Percentiles rank a stretch among this genome's conserved stretches.
Evolutionary conservation across 257 asterid genomes (phyloP).

Genomic region (Ehretia macrophylla): DNA sequence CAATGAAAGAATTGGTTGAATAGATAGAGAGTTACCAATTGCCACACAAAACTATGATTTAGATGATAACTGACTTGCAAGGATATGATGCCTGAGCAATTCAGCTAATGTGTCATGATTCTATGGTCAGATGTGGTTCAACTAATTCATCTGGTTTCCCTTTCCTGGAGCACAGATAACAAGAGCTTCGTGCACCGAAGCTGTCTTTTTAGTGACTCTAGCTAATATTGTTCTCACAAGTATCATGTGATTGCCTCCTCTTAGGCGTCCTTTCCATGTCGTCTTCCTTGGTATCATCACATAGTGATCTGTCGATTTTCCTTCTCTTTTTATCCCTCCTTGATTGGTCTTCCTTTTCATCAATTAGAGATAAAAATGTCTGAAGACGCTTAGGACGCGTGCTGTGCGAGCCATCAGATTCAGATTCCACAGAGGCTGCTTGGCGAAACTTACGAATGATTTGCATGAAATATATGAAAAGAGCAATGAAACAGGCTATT

Average conservation of each 20-base stretch:
- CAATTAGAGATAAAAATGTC: constrained; percentile 56
- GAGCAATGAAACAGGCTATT: constrained; percentile 67
- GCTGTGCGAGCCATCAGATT: constrained; percentile 25
- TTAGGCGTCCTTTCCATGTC: constrained; percentile 29
- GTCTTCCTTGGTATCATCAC: constrained; percentile 23
- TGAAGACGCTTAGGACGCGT: constrained; percentile 49
- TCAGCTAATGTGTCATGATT: too few species aligned
- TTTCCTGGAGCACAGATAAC: too few species aligned
- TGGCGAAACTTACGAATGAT: constrained; percentile 39
- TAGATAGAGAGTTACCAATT: too few species aligned
- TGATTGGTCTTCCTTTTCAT: constrained; percentile 59
- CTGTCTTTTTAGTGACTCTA: too few species aligned
- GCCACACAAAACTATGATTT: too few species aligned
- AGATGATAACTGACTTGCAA: too few species aligned
- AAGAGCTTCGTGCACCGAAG: too few species aligned
- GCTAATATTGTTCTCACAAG: background rate
- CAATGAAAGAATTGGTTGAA: too few species aligned
- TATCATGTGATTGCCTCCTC: constrained; percentile 12
- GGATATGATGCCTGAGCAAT: too few species aligned
- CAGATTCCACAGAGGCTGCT: constrained; percentile 20
- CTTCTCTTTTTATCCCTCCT: constrained; percentile 52
- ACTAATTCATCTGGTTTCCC: background rate
- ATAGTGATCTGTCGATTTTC: constrained; percentile 45
- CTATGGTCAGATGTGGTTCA: background rate
- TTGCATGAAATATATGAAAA: constrained; percentile 47